These are phyloP conservation scores for Ceraceosorus bombacis DNA, from an alignment of 1,284 basidiomycete species.

Conservation along the genomic window DNA sequence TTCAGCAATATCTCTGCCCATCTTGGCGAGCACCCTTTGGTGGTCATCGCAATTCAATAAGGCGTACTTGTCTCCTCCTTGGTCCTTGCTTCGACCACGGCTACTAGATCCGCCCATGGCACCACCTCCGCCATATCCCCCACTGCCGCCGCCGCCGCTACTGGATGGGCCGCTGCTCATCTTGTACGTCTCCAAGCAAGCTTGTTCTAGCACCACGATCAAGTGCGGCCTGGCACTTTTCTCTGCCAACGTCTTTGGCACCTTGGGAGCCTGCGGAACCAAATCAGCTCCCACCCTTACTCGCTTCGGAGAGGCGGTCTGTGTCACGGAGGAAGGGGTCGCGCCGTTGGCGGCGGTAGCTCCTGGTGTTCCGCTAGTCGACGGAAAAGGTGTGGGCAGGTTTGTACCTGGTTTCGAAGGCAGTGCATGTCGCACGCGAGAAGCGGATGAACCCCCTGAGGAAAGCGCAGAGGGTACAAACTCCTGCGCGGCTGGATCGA, in stretches of 20 bases:
- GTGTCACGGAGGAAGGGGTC: too few species aligned
- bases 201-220: constrained; percentile 84
- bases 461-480: too few species aligned
- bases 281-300: constrained; percentile 37
- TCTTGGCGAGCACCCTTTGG: constrained; percentile 95
- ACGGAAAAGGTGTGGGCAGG: too few species aligned
- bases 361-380: too few species aligned
- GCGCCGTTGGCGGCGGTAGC: too few species aligned
- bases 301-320: constrained; percentile 24
- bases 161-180: constrained; percentile 54
- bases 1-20: constrained; percentile 93
- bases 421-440: too few species aligned
- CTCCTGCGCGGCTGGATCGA: too few species aligned
- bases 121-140: constrained; percentile 18
- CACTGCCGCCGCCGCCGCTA: constrained; percentile 46
- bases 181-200: constrained; percentile 90
- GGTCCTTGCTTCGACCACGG: not conserved
- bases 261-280: constrained; percentile 42
- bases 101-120: not conserved
- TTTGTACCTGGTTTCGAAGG: too few species aligned
- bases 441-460: too few species aligned
- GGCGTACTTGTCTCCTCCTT: constrained; percentile 71
- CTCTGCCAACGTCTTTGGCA: constrained; percentile 40
- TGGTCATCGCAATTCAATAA: constrained; percentile 98
- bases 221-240: constrained; percentile 50